Evolutionary conservation across 2,329 filamentous ascomycete genomes (phyloP), one percentile per base, ranked within the genome.

Genomic region (Fusarium nurragi): DNA sequence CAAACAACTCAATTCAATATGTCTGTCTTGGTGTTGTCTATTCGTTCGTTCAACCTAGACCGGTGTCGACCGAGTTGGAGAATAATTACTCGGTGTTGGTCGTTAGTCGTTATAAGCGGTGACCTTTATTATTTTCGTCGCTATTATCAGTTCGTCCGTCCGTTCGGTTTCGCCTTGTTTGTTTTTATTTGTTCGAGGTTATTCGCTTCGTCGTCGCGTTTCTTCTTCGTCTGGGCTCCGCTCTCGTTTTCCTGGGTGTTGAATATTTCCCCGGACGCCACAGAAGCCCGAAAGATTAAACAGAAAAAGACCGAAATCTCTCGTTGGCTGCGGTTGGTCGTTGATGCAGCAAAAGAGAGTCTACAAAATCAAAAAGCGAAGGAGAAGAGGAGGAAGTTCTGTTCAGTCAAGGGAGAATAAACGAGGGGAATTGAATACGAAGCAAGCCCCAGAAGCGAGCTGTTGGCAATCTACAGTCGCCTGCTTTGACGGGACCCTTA

Each of bases 391-490:
- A 43, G 21, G 46, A 43, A 30, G 14, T 14, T 39, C 30, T 64
- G 36, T 19, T 53, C 19, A 56, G 21, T 48, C 32, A 60, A 67
- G 64, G 59, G 46, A 64, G 64, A 60, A 43, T 39, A 52, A 52
- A 56, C 49, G 54, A 66, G 39, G 58, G 52, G 47, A 51, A 45
- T 60, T 66, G 64, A 48, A 66, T 52, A 67, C 64, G 64, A 67
- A 66, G 64, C 60, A 60, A 64, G 64, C 64, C 64, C 58, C 54
- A 66, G 64, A 64, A 67, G 63, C 63, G 63, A 66, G 47, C 39
- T 38, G 49, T 40, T 53, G 55, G 40, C 63, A 66, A 37, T 16
- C 64, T 58, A 41, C 41, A 58, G 41, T 37, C 61, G 48, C 43
- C 54, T 55, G 30, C 19, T 50, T 54, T 45, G 28, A 57, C 40